Evolutionary conservation across 768 basidiomycete genomes (phyloP).

Genomic region (Mycena venus): DNA sequence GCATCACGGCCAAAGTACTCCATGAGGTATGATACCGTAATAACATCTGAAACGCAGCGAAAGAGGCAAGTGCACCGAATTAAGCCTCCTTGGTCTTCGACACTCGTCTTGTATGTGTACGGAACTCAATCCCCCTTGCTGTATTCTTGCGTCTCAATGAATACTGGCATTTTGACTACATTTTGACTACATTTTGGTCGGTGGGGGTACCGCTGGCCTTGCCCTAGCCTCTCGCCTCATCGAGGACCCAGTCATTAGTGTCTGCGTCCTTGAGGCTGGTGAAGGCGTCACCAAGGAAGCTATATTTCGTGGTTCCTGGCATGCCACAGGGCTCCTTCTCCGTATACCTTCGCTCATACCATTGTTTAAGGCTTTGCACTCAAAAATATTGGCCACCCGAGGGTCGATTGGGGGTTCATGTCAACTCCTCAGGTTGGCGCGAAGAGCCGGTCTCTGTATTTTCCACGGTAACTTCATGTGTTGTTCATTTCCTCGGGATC

Average conservation of each 20-base stretch:
- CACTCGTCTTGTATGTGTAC: too few species aligned
- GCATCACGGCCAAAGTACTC: too few species aligned
- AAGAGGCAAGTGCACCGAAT: too few species aligned
- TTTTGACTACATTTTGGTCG: conserved; percentile 2
- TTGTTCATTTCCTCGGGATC: neutral
- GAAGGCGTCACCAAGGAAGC: neutral
- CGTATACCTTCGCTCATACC: neutral
- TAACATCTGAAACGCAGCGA: too few species aligned
- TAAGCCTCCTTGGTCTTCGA: too few species aligned
- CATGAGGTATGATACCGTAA: too few species aligned
- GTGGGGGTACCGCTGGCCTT: neutral
- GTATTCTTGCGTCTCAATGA: neutral
- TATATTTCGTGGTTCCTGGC: neutral
- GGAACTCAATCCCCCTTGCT: too few species aligned
- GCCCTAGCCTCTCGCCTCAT: neutral
- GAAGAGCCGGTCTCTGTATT: conserved; percentile 8
- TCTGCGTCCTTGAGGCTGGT: conserved; percentile 15
- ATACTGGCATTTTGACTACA: neutral
- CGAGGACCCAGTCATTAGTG: neutral
- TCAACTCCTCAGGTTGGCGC: conserved; percentile 7
- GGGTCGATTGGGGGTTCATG: conserved; percentile 4
- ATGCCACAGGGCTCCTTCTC: neutral
- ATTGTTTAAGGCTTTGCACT: neutral
- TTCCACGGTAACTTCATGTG: conserved; percentile 10
- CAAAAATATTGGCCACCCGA: conserved; percentile 8